These are phyloP conservation scores for Phytophthora aleatoria DNA, from an alignment of 352 stramenopile species.

Conservation along the genomic window DNA sequence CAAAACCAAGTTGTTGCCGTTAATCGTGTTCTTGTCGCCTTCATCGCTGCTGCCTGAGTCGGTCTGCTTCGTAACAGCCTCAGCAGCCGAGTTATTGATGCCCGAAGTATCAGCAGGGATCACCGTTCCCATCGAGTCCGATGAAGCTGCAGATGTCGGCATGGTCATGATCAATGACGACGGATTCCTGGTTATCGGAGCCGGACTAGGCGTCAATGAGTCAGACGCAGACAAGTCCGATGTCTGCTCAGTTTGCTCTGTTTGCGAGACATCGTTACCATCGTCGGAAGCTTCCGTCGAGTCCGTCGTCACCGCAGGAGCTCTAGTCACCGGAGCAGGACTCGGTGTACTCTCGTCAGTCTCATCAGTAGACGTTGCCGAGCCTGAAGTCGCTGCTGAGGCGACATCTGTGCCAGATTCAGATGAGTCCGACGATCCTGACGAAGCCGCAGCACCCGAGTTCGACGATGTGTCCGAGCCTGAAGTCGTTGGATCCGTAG, in stretches of 20 bases:
- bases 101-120: slow-evolving; percentile 32
- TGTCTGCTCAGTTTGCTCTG: slow-evolving; percentile 6
- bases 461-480: slow-evolving; percentile 14
- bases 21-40: slow-evolving; percentile 21
- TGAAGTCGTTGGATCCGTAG: slow-evolving; percentile 7
- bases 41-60: slow-evolving; percentile 27
- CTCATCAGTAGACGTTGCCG: slow-evolving; percentile 18
- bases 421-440: slow-evolving; percentile 19
- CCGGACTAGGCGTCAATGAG: slow-evolving; percentile 22
- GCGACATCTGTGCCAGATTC: slow-evolving; percentile 6
- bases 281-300: slow-evolving; percentile 15
- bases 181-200: slow-evolving; percentile 26
- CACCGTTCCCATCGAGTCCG: slow-evolving; percentile 39
- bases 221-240: slow-evolving; percentile 15
- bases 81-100: slow-evolving; percentile 35
- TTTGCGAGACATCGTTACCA: slow-evolving; percentile 21
- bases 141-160: slow-evolving; percentile 22
- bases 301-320: slow-evolving; percentile 13
- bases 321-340: slow-evolving; percentile 39
- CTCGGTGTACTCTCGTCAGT: slow-evolving; percentile 31
- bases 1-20: slow-evolving; percentile 32
- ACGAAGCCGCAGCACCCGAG: slow-evolving; percentile 15
- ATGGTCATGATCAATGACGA: slow-evolving; percentile 15
- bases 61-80: slow-evolving; percentile 30
- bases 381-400: slow-evolving; percentile 5